phyloP scores from a whole-genome alignment of 1,284 basidiomycete genomes.

The Tilletia caries region DNA sequence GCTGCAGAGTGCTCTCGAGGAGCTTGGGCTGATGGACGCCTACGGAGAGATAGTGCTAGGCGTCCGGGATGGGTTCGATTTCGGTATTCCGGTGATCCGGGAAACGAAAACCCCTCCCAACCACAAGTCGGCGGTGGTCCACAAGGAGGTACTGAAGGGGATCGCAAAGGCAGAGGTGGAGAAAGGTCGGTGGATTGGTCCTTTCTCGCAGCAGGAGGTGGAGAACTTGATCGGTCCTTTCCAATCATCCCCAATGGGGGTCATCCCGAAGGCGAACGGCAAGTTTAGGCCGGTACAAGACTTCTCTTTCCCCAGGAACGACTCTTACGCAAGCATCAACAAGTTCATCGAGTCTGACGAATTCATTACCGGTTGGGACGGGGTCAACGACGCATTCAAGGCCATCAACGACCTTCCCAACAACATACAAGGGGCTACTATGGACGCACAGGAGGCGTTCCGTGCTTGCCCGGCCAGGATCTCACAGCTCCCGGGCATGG shows the following conservation, averaged over 20 bases:
- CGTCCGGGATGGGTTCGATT: not conserved
- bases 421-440: not conserved
- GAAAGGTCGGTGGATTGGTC: not conserved
- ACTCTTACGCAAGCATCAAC: not conserved
- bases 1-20: too few species aligned
- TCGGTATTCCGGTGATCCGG: not conserved
- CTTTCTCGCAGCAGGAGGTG: not conserved
- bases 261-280: not conserved
- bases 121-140: not conserved
- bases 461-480: not conserved
- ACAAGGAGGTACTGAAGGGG: not conserved
- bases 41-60: not conserved
- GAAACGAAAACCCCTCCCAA: not conserved
- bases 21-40: too few species aligned
- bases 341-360: not conserved
- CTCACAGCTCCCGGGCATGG: not conserved
- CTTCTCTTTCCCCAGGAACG: constrained; percentile 3
- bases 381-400: not conserved
- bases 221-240: not conserved
- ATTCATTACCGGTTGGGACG: not conserved
- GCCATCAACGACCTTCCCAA: too few species aligned
- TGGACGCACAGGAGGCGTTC: constrained; percentile 1
- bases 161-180: not conserved
- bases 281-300: not conserved
- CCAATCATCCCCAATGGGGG: not conserved